Conservation (phyloP, 2,329 filamentous ascomycete species). For the Penicillium nordicum region DNA sequence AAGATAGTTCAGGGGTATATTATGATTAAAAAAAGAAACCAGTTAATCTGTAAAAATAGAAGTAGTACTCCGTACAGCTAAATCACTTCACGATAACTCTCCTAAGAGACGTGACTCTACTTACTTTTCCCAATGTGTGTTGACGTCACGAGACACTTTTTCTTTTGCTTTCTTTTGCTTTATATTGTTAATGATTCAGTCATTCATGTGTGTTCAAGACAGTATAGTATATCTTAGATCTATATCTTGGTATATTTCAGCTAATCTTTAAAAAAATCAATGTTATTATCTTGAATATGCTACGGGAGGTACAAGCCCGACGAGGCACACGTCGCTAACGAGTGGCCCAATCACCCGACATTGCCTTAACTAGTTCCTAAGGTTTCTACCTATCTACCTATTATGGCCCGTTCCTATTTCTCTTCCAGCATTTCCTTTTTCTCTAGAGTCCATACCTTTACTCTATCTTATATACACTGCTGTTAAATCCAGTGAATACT, state of each 20-base stretch:
- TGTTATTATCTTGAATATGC: neutral
- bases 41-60: neutral
- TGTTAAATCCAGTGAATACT: neutral
- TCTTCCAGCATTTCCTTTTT: neutral
- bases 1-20: slow-evolving; percentile 2
- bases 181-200: neutral
- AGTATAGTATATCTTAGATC: neutral
- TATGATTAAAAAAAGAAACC: neutral
- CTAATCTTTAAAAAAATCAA: neutral
- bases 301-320: neutral
- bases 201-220: neutral
- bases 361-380: neutral
- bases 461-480: neutral
- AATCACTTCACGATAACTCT: neutral
- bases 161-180: neutral
- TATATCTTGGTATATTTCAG: neutral
- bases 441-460: neutral
- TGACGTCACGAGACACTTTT: slow-evolving; percentile 2
- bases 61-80: neutral
- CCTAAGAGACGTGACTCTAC: neutral
- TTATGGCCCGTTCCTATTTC: neutral
- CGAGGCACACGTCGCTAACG: neutral
- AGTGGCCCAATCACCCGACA: slow-evolving; percentile 2
- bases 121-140: neutral
- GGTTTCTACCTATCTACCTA: neutral